phyloP scores from a whole-genome alignment of 2,329 filamentous ascomycete genomes.

The Pyricularia sp. region DNA sequence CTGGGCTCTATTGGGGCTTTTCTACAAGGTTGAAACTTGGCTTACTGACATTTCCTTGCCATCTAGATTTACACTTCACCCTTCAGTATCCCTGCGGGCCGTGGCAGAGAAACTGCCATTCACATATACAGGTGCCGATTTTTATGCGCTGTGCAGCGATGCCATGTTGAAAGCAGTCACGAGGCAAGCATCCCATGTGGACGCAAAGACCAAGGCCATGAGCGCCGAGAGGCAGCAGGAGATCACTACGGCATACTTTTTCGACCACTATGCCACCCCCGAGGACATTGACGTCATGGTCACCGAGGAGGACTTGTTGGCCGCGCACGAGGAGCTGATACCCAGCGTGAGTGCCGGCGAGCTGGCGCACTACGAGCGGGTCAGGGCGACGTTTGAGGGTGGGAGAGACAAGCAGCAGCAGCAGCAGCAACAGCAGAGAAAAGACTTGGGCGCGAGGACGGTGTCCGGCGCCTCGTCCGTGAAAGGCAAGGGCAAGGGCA shows the following conservation, averaged over 20 bases:
- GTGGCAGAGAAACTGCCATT: conserved; percentile 74
- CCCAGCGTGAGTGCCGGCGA: conserved; percentile 89
- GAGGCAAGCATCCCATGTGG: conserved; percentile 70
- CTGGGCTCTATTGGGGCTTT: neutral
- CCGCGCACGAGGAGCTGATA: conserved; percentile 74
- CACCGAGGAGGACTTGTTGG: conserved; percentile 73
- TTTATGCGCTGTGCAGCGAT: conserved; percentile 94
- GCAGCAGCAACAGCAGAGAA: conserved; percentile 4
- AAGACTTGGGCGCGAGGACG: conserved; percentile 9
- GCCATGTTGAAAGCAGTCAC: conserved; percentile 99
- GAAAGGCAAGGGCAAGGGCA: conserved; percentile 21
- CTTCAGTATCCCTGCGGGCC: conserved; percentile 58
- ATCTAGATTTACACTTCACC: conserved; percentile 67
- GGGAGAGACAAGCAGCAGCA: conserved; percentile 27
- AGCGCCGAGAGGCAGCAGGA: conserved; percentile 29
- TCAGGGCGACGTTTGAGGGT: conserved; percentile 73
- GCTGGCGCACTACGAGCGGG: conserved; percentile 76
- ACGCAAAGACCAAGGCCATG: conserved; percentile 64
- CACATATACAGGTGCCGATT: conserved; percentile 93
- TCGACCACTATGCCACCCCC: conserved; percentile 76
- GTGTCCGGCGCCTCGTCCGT: conserved; percentile 16
- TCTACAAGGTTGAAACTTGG: neutral
- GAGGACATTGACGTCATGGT: conserved; percentile 82
- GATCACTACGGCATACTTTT: conserved; percentile 88
- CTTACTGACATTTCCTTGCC: neutral